Conservation (phyloP, 768 basidiomycete species). For the Leccinum disarticulatum region DNA sequence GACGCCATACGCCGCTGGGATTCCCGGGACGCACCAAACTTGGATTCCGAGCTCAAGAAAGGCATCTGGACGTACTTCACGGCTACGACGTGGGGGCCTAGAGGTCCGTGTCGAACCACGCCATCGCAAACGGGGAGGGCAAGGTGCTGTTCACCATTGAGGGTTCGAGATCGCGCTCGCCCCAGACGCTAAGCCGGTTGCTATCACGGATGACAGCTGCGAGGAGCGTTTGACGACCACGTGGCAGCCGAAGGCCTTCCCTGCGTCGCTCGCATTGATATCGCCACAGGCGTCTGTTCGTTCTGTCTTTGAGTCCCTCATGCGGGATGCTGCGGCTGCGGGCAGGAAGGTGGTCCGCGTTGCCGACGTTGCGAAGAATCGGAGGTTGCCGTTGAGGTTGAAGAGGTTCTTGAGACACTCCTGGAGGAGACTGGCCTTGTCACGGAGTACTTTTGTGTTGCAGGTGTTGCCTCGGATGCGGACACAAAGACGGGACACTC, state of each 20-base stretch:
- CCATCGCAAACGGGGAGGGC: constrained; percentile 31
- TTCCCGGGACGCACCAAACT: constrained; percentile 21
- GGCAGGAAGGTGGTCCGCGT: constrained; percentile 26
- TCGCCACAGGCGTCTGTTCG: constrained; percentile 7
- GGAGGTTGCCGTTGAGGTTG: constrained; percentile 20
- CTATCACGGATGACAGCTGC: constrained; percentile 24
- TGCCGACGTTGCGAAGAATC: constrained; percentile 24
- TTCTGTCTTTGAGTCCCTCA: constrained; percentile 20
- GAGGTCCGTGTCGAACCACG: constrained; percentile 26
- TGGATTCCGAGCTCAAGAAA: constrained; percentile 29
- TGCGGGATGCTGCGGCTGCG: constrained; percentile 13
- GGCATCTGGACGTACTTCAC: constrained; percentile 33
- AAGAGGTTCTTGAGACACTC: constrained; percentile 15
- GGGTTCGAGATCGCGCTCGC: constrained; percentile 35
- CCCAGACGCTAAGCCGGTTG: constrained; percentile 27
- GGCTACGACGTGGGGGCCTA: constrained; percentile 22
- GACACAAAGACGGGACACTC: constrained; percentile 22
- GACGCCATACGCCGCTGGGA: constrained; percentile 33
- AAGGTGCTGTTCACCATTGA: constrained; percentile 34
- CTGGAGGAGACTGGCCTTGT: constrained; percentile 15
- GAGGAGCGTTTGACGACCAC: constrained; percentile 32
- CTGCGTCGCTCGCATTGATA: constrained; percentile 13
- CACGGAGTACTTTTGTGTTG: constrained; percentile 20
- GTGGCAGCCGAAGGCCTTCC: constrained; percentile 34
- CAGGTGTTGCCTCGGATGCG: constrained; percentile 19